Evolutionary conservation across 2,329 filamentous ascomycete species (phyloP), one percentile per base, ranked within the genome.

Genomic region (Verticillium klebahnii): DNA sequence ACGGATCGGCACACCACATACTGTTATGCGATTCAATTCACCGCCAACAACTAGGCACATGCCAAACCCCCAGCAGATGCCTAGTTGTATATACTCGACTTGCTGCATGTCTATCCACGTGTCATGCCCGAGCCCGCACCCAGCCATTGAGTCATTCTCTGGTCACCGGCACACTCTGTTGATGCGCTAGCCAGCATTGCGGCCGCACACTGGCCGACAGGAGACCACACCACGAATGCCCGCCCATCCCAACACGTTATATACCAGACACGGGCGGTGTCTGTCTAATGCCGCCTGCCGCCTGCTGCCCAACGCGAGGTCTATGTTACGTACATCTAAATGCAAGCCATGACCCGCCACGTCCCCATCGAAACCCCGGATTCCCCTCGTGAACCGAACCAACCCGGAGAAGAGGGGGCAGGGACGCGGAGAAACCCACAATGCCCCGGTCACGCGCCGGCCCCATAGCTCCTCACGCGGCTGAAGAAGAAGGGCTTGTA

Each of bases 401-500:
- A 29, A 12, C 45, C 11, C 14, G 45, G 45, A n/a, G 17, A n/a
- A 19, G 19, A 29, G 29, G 29, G 29, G 29, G 29, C 29, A 29
- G 29, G 29, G 29, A 29, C 29, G 29, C 29, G 37, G 23, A 11
- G n/a, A 14, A 19, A 52, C 11, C 45, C 45, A 23, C 45, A 23
- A 19, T 12, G 45, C 45, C 19, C 34, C 40, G 5, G n/a, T 52
- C 45, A 80, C 64, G 77, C 80, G 23, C 80, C 80, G 60, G 76
- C 69, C 0, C 85, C 85, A 65, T 88, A 89, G 65, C 85, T 87
- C 73, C 79, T 83, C 4, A 90, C 87, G 14, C 87, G 78, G 69
- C 87, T 89, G 67, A 89, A 90, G 70, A 88, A 85, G 69, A 85
- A 90, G 0, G 87, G 81, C 73, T 87, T 88, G 61, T 87, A 81